Evolutionary conservation across 2,329 filamentous ascomycete species (phyloP), one percentile per base, ranked within the genome.

Genomic region (Emericellopsis cladophorae): DNA sequence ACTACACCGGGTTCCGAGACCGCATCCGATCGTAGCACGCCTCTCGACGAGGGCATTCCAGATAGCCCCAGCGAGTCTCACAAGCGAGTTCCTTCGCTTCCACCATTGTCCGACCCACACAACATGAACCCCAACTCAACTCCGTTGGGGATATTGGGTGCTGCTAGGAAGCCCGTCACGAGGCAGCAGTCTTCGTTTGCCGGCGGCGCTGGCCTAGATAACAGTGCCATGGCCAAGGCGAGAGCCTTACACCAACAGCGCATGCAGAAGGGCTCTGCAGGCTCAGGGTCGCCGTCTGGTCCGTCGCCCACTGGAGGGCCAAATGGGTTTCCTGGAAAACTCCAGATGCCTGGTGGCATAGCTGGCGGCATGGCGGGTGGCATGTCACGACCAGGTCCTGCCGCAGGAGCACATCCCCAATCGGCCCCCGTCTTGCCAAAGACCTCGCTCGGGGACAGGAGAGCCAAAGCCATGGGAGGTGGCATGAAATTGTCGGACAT

Each of bases 71-170:
- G 45, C 46, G 65, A 66, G 42, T 45, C 49, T 31, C 65, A 67
- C 42, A 65, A 72, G 56, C 61, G 77, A 57, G 53, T 79, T 43
- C 70, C 76, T 16, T 75, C 76, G 5, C 58, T 79, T 34, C 74
- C 78, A 49, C 74, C 76, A 37, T 60, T 74, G 16, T 77, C 79
- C 41, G 74, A 80, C 39, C 64, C 78, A 16, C 64, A 68, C 47
- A 66, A 64, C 41, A 88, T 94, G 77, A 85, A 76, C 42, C 65
- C 82, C 7, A 88, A 79, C n/a, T 95, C 88, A n/a, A 92, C 83
- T 23, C 80, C 85, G 33, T 67, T 89, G 4, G 87, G 87, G 33
- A 74, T 84, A 43, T 66, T 95, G 52, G 87, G 81, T 58, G 75
- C 64, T 48, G 76, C 74, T 5, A 66, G 77, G 44, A 67, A 73